A percentile compares a stretch with the other conserved stretches of the same genome.
phyloP scores from a whole-genome alignment of 495 filamentous ascomycete genomes.

The Daldinia childiae region DNA sequence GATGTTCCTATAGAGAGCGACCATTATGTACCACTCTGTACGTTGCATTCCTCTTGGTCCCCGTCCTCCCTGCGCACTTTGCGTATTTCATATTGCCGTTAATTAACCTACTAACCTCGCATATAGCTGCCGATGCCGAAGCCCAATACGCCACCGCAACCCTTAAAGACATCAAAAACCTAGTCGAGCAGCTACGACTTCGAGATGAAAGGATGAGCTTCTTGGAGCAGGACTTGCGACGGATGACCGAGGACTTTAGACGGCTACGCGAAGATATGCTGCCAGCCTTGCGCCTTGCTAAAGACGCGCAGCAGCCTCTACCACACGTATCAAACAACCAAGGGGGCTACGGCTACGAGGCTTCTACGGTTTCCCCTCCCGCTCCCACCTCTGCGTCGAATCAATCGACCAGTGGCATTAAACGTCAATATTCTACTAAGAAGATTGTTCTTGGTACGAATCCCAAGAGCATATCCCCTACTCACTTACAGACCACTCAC shows the following conservation, averaged over 20 bases:
- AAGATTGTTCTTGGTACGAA: slow-evolving; percentile 83
- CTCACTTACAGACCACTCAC: slow-evolving; percentile 70
- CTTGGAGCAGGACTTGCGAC: slow-evolving; percentile 80
- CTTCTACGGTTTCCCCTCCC: slow-evolving; percentile 59
- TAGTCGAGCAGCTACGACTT: slow-evolving; percentile 84
- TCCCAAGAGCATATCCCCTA: slow-evolving; percentile 78
- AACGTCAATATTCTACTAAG: slow-evolving; percentile 89
- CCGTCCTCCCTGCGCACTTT: not conserved
- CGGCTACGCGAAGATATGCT: slow-evolving; percentile 88
- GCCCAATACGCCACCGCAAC: slow-evolving; percentile 85
- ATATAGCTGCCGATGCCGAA: slow-evolving; percentile 85
- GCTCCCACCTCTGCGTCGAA: slow-evolving; percentile 60
- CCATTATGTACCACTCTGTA: slow-evolving; percentile 94
- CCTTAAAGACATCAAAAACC: slow-evolving; percentile 86
- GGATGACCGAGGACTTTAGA: slow-evolving; percentile 84
- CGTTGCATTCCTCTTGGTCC: slow-evolving; percentile 46
- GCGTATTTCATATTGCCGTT: slow-evolving; percentile 23
- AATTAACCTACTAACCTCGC: slow-evolving; percentile 34
- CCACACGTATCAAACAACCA: slow-evolving; percentile 63
- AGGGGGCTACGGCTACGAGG: slow-evolving; percentile 55
- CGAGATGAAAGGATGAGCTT: slow-evolving; percentile 87
- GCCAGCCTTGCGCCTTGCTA: slow-evolving; percentile 86
- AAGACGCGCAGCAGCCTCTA: slow-evolving; percentile 88
- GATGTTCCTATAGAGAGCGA: slow-evolving; percentile 90
- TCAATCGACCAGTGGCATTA: slow-evolving; percentile 63